Percentiles rank a stretch among this genome's conserved stretches.
Conservation (phyloP, 2,329 filamentous ascomycete genomes). For the Colletotrichum viniferum region DNA sequence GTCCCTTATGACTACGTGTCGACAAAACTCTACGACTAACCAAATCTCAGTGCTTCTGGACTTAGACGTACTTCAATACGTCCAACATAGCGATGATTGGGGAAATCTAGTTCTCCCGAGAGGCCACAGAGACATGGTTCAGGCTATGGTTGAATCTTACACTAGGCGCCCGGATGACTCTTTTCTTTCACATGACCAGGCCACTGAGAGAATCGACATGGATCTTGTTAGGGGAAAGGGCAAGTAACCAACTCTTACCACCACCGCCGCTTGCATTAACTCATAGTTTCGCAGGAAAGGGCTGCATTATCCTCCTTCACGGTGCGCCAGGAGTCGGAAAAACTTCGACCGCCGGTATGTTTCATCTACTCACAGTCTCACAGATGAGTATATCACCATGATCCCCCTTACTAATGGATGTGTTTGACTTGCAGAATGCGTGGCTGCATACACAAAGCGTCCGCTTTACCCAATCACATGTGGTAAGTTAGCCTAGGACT, state of each 20-base stretch:
- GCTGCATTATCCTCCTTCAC: conserved; percentile 8
- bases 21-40: not conserved
- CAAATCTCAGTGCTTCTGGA: conserved; percentile 19
- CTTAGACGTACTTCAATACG: conserved; percentile 12
- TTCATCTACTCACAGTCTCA: not conserved
- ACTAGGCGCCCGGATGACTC: not conserved
- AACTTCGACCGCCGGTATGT: not conserved
- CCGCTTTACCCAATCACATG: conserved; percentile 30
- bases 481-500: not conserved
- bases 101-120: conserved; percentile 30
- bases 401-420: not conserved
- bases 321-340: conserved; percentile 2
- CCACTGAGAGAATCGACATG: conserved; percentile 16
- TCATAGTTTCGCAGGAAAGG: not conserved
- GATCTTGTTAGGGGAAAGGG: conserved; percentile 34
- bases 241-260: not conserved
- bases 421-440: conserved; percentile 1
- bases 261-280: not conserved
- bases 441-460: conserved; percentile 26
- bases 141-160: conserved; percentile 32
- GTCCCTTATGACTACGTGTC: not conserved
- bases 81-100: conserved; percentile 24
- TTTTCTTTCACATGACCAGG: not conserved
- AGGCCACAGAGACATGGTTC: conserved; percentile 31
- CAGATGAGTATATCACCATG: not conserved